These are phyloP conservation scores for Lycium ferocissimum DNA, from an alignment of 257 asterid species.

Conservation along the genomic window DNA sequence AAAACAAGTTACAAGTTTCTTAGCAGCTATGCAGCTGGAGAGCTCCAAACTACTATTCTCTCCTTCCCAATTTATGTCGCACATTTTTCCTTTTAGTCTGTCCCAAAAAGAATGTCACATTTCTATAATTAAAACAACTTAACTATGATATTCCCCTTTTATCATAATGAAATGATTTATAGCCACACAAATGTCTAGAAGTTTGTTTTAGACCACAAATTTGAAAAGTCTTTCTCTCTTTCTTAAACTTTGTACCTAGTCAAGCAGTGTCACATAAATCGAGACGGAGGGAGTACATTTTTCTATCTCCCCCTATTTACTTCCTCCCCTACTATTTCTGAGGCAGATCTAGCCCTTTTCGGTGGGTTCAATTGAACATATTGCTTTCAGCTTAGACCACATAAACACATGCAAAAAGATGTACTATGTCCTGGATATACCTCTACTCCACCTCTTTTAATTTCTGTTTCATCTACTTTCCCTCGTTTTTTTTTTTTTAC, in stretches of 20 bases:
- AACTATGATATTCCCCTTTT: too few relatives aligned
- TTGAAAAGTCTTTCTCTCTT: too few relatives aligned
- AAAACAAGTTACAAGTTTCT: background rate
- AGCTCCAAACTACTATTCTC: background rate
- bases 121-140: too few relatives aligned
- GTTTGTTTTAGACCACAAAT: too few relatives aligned
- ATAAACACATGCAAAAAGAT: background rate
- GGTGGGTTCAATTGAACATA: background rate
- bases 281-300: background rate
- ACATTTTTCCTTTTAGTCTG: too few relatives aligned
- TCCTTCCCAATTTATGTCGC: too few relatives aligned
- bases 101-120: too few relatives aligned
- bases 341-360: background rate
- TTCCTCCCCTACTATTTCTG: background rate
- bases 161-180: too few relatives aligned
- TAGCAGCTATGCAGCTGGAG: constrained; percentile 13
- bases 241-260: too few relatives aligned
- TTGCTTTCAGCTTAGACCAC: background rate
- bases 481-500: background rate
- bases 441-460: constrained; percentile 1
- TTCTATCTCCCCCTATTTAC: background rate
- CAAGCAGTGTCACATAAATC: too few relatives aligned
- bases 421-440: background rate
- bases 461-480: background rate
- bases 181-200: too few relatives aligned